Conservation (phyloP, 2,329 filamentous ascomycete genomes). For the Alternaria sp. region DNA sequence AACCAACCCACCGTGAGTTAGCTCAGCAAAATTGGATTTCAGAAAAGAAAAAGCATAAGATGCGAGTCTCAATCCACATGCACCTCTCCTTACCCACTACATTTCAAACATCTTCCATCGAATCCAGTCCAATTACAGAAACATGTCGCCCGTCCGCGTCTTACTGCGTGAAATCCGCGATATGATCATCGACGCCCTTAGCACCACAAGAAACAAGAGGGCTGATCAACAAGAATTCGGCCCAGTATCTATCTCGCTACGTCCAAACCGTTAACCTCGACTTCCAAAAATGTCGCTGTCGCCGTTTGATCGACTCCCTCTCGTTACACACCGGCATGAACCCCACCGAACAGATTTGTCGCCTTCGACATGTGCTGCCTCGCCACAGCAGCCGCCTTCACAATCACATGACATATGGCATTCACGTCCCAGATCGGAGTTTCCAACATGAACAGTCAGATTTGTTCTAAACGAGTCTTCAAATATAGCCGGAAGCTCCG, state of each 20-base stretch:
- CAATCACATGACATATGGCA: neutral
- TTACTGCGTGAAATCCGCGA: neutral
- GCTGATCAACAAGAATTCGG: neutral
- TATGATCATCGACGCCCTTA: neutral
- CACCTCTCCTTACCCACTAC: neutral
- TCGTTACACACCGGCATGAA: neutral
- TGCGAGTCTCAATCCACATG: neutral
- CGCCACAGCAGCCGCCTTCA: neutral
- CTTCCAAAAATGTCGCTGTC: neutral
- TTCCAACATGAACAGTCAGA: neutral
- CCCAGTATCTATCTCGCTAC: neutral
- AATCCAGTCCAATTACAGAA: neutral
- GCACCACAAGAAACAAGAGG: neutral
- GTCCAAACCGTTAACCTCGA: neutral
- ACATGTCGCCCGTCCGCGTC: neutral
- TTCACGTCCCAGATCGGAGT: neutral
- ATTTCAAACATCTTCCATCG: neutral
- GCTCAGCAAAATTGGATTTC: no score
- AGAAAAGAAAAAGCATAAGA: neutral
- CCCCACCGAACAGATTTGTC: neutral
- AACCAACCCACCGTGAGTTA: neutral
- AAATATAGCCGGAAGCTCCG: no score
- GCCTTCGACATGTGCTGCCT: neutral
- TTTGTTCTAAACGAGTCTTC: neutral
- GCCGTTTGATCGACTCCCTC: neutral